Evolutionary conservation across 805 yeast genomes (phyloP).

Genomic region (Starmerella cellae): DNA sequence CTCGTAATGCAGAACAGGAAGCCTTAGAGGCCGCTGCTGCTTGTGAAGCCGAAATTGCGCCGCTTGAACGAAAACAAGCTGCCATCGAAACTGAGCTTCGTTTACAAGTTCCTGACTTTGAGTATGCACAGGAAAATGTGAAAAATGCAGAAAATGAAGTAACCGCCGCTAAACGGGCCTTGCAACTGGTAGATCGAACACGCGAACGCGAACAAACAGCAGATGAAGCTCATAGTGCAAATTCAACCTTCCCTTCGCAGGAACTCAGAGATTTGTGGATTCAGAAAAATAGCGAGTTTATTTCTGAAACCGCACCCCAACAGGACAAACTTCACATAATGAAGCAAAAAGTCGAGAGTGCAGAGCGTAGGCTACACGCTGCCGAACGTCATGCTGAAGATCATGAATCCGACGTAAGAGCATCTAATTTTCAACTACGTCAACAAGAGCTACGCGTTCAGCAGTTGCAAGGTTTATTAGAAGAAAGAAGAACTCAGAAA

Average conservation of each 20-base stretch:
- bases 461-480: slow-evolving; percentile 11
- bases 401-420: slow-evolving; percentile 2
- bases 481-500: slow-evolving; percentile 11
- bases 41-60: slow-evolving; percentile 9
- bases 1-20: slow-evolving; percentile 12
- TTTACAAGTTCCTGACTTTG: slow-evolving; percentile 12
- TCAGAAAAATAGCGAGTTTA: slow-evolving; percentile 7
- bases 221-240: not conserved
- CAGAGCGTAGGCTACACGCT: not conserved
- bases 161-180: slow-evolving; percentile 3
- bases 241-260: not conserved
- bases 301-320: slow-evolving; percentile 3
- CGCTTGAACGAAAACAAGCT: slow-evolving; percentile 9
- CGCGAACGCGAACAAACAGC: slow-evolving; percentile 2
- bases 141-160: slow-evolving; percentile 1
- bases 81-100: slow-evolving; percentile 14
- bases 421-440: slow-evolving; percentile 1
- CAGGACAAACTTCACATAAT: slow-evolving; percentile 6
- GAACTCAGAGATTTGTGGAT: slow-evolving; percentile 8
- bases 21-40: slow-evolving; percentile 8
- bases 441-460: slow-evolving; percentile 2
- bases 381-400: slow-evolving; percentile 3
- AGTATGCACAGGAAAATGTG: slow-evolving; percentile 16
- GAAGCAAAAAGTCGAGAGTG: not conserved
- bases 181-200: slow-evolving; percentile 7